Percentiles rank a stretch among this genome's conserved stretches.
These are phyloP conservation scores for Globisporangium yorkense DNA, from an alignment of 352 stramenopile species.

Conservation along the genomic window DNA sequence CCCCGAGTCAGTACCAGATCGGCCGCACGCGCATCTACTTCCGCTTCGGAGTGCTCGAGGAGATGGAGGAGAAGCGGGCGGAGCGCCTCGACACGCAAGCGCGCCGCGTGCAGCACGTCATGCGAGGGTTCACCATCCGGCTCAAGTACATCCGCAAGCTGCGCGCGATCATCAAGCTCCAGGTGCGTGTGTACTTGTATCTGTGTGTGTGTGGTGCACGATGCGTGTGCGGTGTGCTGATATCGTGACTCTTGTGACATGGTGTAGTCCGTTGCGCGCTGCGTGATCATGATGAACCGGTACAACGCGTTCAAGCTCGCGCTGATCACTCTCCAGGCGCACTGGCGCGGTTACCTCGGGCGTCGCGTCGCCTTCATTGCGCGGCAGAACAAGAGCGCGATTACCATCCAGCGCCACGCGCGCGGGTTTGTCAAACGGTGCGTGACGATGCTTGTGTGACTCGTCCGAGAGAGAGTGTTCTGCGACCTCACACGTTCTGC, in stretches of 20 bases:
- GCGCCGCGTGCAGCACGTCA: slow-evolving; percentile 69
- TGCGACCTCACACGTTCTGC: slow-evolving; percentile 10
- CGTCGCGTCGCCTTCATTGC: slow-evolving; percentile 9
- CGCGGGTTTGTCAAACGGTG: slow-evolving; percentile 62
- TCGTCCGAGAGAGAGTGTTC: no score
- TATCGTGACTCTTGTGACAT: neutral
- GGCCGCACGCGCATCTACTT: slow-evolving; percentile 87
- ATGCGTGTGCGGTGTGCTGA: neutral
- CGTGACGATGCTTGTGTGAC: neutral
- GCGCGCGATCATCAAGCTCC: slow-evolving; percentile 75
- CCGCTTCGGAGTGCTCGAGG: slow-evolving; percentile 75
- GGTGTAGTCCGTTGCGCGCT: slow-evolving; percentile 61
- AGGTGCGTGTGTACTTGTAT: slow-evolving; percentile 15
- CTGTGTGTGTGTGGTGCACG: neutral
- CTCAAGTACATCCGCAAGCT: slow-evolving; percentile 76
- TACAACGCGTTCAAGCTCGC: slow-evolving; percentile 82
- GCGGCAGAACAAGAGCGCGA: slow-evolving; percentile 67
- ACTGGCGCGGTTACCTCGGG: slow-evolving; percentile 42
- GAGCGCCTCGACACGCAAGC: slow-evolving; percentile 83
- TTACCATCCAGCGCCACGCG: slow-evolving; percentile 82
- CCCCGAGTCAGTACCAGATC: slow-evolving; percentile 82
- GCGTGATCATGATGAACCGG: slow-evolving; percentile 74
- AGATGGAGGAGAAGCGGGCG: slow-evolving; percentile 80
- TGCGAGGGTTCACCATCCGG: slow-evolving; percentile 67
- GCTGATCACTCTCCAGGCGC: slow-evolving; percentile 54